Evolutionary conservation across 139 green algal genomes (phyloP).

Genomic region (Coelastrella sp.): DNA sequence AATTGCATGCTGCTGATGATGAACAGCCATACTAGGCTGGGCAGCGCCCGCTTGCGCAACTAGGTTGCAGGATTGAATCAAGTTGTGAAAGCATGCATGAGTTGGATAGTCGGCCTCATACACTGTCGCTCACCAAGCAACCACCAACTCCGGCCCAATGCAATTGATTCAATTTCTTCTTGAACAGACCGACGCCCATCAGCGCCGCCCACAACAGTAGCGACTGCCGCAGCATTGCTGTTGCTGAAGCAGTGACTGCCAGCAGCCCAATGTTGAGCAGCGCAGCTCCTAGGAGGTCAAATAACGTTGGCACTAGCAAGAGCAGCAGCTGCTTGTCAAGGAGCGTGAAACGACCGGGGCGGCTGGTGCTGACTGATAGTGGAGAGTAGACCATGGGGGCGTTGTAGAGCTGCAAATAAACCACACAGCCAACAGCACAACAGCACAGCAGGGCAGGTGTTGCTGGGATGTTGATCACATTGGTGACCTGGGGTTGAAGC

Average conservation of each 20-base stretch:
- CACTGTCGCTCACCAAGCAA: slow-evolving; percentile 26
- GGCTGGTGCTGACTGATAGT: background rate
- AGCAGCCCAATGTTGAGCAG: slow-evolving; percentile 48
- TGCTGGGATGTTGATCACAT: no score
- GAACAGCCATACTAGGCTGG: no score
- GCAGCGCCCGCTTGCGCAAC: no score
- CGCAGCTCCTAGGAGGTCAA: slow-evolving; percentile 7
- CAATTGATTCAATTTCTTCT: slow-evolving; percentile 20
- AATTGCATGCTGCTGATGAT: no score
- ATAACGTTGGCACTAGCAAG: slow-evolving; percentile 34
- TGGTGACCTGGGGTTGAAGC: no score
- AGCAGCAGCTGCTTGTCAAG: slow-evolving; percentile 43
- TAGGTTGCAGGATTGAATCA: no score
- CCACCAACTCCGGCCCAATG: background rate
- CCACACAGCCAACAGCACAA: background rate
- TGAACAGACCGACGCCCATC: slow-evolving; percentile 1
- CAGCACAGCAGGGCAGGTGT: no score
- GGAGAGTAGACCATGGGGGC: background rate
- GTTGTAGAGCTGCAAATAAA: background rate
- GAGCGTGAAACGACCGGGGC: background rate
- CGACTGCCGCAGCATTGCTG: slow-evolving; percentile 50
- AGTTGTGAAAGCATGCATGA: no score
- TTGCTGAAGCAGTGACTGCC: slow-evolving; percentile 35
- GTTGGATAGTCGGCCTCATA: no score
- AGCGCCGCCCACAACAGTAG: slow-evolving; percentile 43